Percentiles rank a stretch among this genome's conserved stretches.
Evolutionary conservation across 108 stramenopile genomes (phyloP).

Genomic region (Nannochloropsis oceanica): DNA sequence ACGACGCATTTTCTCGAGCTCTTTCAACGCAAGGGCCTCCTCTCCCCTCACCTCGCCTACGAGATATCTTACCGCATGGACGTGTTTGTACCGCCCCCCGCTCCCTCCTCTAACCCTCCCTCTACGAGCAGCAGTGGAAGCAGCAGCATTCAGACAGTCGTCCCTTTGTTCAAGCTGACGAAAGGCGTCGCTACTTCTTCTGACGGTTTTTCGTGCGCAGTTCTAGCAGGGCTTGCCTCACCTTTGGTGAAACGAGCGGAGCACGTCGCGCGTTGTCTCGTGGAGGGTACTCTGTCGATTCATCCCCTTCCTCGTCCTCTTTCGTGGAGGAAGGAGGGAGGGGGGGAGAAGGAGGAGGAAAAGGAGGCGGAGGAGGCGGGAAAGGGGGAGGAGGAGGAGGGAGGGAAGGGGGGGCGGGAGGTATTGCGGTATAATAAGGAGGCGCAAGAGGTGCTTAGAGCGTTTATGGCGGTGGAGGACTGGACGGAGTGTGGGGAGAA

Average conservation of each 20-base stretch:
- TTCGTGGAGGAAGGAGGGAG: background rate
- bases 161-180: constrained; percentile 71
- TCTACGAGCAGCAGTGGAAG: background rate
- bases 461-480: background rate
- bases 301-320: background rate
- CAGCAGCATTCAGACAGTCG: background rate
- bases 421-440: background rate
- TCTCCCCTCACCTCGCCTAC: constrained; percentile 48
- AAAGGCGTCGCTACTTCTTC: constrained; percentile 68
- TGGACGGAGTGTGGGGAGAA: background rate
- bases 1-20: constrained; percentile 87
- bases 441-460: background rate
- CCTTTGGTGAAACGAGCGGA: background rate
- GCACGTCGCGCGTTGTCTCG: background rate
- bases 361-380: too few relatives aligned
- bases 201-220: constrained; percentile 75
- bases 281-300: background rate
- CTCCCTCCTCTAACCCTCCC: background rate
- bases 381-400: too few relatives aligned
- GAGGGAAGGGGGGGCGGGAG: too few relatives aligned
- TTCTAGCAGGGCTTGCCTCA: constrained; percentile 54
- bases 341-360: background rate
- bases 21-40: constrained; percentile 55
- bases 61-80: constrained; percentile 70
- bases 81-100: constrained; percentile 50